phyloP scores from a whole-genome alignment of 768 basidiomycete species.

The Mrakia frigida region DNA sequence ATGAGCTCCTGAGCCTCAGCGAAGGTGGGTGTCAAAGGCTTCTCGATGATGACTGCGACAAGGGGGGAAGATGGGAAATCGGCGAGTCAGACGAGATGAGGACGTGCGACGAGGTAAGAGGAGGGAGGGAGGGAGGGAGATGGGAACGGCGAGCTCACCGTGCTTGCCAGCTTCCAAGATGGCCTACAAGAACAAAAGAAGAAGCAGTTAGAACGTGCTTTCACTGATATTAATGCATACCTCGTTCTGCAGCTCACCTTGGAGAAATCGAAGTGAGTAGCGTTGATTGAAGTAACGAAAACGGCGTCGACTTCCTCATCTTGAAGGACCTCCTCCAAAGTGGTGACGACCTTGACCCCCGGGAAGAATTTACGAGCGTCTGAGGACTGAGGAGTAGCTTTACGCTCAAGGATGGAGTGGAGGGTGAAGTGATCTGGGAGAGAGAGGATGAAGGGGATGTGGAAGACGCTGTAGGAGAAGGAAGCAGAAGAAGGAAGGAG shows the following conservation, averaged over 20 bases:
- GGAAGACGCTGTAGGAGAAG: slow-evolving; percentile 59
- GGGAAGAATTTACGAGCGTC: slow-evolving; percentile 65
- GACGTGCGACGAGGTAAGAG: background rate
- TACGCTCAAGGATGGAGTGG: slow-evolving; percentile 68
- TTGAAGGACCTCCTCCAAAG: slow-evolving; percentile 57
- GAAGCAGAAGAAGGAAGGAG: background rate
- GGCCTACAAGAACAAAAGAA: slow-evolving; percentile 37
- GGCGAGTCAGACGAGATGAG: background rate
- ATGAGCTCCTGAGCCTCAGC: slow-evolving; percentile 60
- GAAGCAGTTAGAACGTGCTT: no score
- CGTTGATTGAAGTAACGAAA: slow-evolving; percentile 65
- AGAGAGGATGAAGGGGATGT: slow-evolving; percentile 70
- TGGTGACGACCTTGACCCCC: slow-evolving; percentile 54
- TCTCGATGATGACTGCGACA: slow-evolving; percentile 64
- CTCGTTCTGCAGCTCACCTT: no score
- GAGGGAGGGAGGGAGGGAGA: background rate
- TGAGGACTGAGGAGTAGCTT: slow-evolving; percentile 57
- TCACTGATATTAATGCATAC: no score
- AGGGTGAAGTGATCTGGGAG: slow-evolving; percentile 65
- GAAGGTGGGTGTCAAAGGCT: slow-evolving; percentile 63
- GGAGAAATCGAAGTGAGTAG: slow-evolving; percentile 65
- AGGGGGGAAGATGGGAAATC: background rate
- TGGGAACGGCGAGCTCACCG: slow-evolving; percentile 47
- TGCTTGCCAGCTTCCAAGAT: slow-evolving; percentile 67
- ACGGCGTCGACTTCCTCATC: slow-evolving; percentile 62